A percentile compares a stretch with the other conserved stretches of the same genome.
phyloP scores from a whole-genome alignment of 495 filamentous ascomycete genomes.

The Penicillium verhagenii region DNA sequence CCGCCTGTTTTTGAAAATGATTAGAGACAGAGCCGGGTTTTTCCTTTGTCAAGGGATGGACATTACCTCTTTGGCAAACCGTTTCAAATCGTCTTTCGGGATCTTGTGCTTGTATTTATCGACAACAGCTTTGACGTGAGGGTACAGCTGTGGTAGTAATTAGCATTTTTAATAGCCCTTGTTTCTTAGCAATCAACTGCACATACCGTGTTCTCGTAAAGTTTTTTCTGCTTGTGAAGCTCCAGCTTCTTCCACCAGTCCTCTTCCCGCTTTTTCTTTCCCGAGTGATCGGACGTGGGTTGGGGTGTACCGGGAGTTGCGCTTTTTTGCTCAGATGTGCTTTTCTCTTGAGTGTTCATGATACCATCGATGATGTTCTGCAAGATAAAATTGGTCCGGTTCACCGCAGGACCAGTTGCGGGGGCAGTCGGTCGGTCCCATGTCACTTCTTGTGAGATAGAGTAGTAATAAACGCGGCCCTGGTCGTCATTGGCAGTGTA shows the following conservation, averaged over 20 bases:
- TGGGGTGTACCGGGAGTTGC: slow-evolving; percentile 51
- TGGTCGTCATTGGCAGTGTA: slow-evolving; percentile 62
- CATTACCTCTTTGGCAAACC: slow-evolving; percentile 78
- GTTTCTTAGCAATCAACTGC: neutral
- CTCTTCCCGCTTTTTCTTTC: slow-evolving; percentile 55
- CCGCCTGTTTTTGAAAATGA: too few species aligned
- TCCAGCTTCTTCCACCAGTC: slow-evolving; percentile 81
- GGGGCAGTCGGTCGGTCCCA: slow-evolving; percentile 74
- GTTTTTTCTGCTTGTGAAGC: slow-evolving; percentile 85
- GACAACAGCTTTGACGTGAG: slow-evolving; percentile 78
- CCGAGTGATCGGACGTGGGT: slow-evolving; percentile 51
- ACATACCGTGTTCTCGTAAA: slow-evolving; percentile 87
- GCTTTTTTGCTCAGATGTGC: slow-evolving; percentile 58
- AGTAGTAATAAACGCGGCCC: slow-evolving; percentile 80
- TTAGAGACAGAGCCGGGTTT: neutral
- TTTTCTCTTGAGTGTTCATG: slow-evolving; percentile 65
- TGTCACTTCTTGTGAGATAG: slow-evolving; percentile 66
- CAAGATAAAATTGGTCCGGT: slow-evolving; percentile 64
- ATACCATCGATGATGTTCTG: slow-evolving; percentile 86
- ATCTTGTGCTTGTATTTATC: slow-evolving; percentile 83
- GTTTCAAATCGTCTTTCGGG: slow-evolving; percentile 83
- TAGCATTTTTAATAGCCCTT: neutral
- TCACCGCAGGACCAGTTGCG: slow-evolving; percentile 62
- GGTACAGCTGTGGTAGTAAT: slow-evolving; percentile 61
- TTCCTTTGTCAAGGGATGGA: neutral